These are phyloP conservation scores for Trichoderma sp. DNA, from an alignment of 2,329 filamentous ascomycete species.

Conservation along the genomic window DNA sequence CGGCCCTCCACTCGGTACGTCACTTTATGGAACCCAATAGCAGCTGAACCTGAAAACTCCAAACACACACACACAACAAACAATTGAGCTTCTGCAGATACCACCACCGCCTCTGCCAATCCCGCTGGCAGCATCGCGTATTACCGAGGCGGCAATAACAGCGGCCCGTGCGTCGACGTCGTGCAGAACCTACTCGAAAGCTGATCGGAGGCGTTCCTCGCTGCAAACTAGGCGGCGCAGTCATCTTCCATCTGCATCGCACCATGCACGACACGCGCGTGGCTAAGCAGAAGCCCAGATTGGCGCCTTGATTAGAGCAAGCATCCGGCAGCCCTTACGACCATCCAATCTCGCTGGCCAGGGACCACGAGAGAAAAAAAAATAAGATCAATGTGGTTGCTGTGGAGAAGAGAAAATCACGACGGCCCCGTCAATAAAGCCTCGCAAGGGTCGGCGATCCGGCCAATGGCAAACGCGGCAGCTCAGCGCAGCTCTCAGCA, in stretches of 20 bases:
- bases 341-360: conserved; percentile 17
- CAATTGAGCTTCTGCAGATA: neutral
- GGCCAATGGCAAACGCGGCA: conserved; percentile 20
- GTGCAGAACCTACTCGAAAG: neutral
- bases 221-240: neutral
- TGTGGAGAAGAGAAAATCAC: conserved; percentile 27
- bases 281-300: conserved; percentile 10
- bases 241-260: conserved; percentile 23
- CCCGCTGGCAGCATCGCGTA: neutral
- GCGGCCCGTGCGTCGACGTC: neutral
- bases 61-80: neutral
- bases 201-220: conserved; percentile 19
- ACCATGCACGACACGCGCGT: conserved; percentile 27
- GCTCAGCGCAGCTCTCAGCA: neutral
- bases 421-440: conserved; percentile 10
- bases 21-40: neutral
- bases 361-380: neutral
- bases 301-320: neutral
- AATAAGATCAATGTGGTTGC: conserved; percentile 21
- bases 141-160: neutral
- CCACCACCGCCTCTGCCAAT: neutral
- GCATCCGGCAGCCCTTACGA: conserved; percentile 2
- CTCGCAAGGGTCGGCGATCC: conserved; percentile 1
- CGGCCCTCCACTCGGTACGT: conserved; percentile 3
- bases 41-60: neutral